Evolutionary conservation across 495 filamentous ascomycete genomes (phyloP).

Genomic region (Hypoxylon crocopeplum): DNA sequence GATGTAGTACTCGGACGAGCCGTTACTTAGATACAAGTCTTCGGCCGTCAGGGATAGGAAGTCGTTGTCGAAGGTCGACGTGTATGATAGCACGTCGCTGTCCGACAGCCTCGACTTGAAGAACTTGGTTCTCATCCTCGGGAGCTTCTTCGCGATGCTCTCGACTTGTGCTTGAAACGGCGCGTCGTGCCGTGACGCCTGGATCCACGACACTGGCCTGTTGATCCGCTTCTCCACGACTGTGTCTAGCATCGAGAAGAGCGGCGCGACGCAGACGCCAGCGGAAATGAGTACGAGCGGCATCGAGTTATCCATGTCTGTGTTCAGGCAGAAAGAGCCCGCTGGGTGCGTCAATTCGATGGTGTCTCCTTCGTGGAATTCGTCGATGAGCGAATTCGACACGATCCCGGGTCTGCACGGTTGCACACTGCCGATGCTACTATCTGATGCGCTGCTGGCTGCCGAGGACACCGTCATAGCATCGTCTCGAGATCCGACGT

Average conservation of each 20-base stretch:
- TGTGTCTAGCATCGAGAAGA: slow-evolving; percentile 70
- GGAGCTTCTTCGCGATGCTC: slow-evolving; percentile 50
- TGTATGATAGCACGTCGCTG: slow-evolving; percentile 53
- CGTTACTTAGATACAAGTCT: slow-evolving; percentile 58
- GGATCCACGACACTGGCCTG: slow-evolving; percentile 70
- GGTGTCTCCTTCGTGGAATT: slow-evolving; percentile 63
- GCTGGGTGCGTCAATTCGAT: slow-evolving; percentile 71
- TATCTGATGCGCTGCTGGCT: slow-evolving; percentile 42
- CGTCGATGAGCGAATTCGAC: slow-evolving; percentile 72
- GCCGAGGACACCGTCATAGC: slow-evolving; percentile 38
- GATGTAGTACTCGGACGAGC: slow-evolving; percentile 66
- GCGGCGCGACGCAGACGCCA: slow-evolving; percentile 71
- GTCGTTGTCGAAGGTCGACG: slow-evolving; percentile 61
- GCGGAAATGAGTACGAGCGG: slow-evolving; percentile 72
- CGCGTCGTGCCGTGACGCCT: slow-evolving; percentile 60
- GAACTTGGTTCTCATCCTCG: slow-evolving; percentile 49
- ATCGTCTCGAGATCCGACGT: slow-evolving; percentile 19
- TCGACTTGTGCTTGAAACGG: slow-evolving; percentile 63
- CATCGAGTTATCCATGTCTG: slow-evolving; percentile 46
- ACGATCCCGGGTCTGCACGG: slow-evolving; percentile 61
- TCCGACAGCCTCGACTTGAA: slow-evolving; percentile 49
- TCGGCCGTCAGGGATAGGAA: slow-evolving; percentile 55
- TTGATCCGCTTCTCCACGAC: slow-evolving; percentile 44
- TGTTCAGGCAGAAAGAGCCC: slow-evolving; percentile 70
- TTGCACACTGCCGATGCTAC: slow-evolving; percentile 40